Evolutionary conservation across 805 yeast genomes (phyloP), one percentile per base, ranked within the genome.

Genomic region (Zygosaccharomyces bailii): DNA sequence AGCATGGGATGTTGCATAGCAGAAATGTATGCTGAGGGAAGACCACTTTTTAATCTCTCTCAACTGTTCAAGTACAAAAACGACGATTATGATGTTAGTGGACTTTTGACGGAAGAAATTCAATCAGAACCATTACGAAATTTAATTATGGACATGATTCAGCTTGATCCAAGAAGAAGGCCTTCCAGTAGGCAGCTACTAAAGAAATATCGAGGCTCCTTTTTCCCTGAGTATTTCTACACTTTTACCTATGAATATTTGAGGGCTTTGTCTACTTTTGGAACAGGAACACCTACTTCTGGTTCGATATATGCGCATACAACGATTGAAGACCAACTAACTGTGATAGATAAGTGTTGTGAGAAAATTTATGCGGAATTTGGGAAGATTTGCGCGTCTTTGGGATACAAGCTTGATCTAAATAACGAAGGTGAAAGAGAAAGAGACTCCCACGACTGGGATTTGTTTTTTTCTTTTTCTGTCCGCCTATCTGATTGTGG

Each of bases 1-100:
- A 77, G 88, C 43, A 59, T 82, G 35, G 95, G 95, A 0, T 93
- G 99, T 68, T 88, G 86, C 2, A 82, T 93, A 53, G 96, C 95
- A 0, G 99, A 93, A 62, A 65, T 93, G 5, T 87, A 84, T 52
- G 67, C 80, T 14, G 98, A 93, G 52, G 97, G 97, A 0, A 75
- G 85, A 13, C 86, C 97, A 0, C 73, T 87, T 0, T 91, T 93
- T 63, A 82, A 95, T 0, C 72, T 93, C 9, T 81, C 98, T 0
- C 96, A 90, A 57, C 69, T 90, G 49, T 91, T 86, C 71, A 86
- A 82, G 63, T 93, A 84, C 64, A 82, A 82, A 55, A 77, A 76
- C 46, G 76, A 80, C 2, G 89, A 84, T 47, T 81, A 75, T 56
- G 61, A 62, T 16, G 95, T 96, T 5, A 25, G 23, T n/a, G 50